Base-by-base conservation (phyloP, 768 basidiomycete genomes). In the Chiua virens region DNA sequence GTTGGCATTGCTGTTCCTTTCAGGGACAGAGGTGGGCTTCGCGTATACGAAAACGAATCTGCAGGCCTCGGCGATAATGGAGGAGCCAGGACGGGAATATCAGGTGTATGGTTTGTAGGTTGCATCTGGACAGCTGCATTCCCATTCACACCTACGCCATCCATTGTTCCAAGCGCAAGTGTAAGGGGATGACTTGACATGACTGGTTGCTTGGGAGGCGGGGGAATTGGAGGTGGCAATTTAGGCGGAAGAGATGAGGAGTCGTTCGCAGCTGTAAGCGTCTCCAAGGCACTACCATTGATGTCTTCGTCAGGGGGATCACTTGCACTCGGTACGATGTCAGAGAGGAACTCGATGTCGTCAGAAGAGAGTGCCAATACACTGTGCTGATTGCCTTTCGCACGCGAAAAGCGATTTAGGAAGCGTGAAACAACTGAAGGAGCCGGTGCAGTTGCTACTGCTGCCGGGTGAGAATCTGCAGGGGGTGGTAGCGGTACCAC, bases 361-460 rank as follows among this genome's bases (percentile, higher is more conserved):
- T 89, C 84, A 2, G 80, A 74, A 15, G 89, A 89, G 17, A 95
- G 75, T 13, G 89, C 79, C 30, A 94, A 66, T 27, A 87, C 83
- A 45, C 76, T 77, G 42, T 74, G 74, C 28, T 71, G 69, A 42
- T 72, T 50, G 23, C 63, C 54, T 42, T 71, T 75, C 23, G 69
- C 68, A 20, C 82, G 79, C 8, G 83, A 84, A 66, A 95, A 89
- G 42, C 89, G 81, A 44, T 79, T 82, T 42, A 93, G 75, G 65
- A 95, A 94, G 5, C 92, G 82, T 11, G 91, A 90, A 28, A 94
- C 88, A 8, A 82, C 89, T 0, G 92, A 90, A 25, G 81, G 74
- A 14, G 77, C 64, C 5, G 74, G 61, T 39, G 45, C 13, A 8
- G 54, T 37, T 39, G 48, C 36, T 18, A 39, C 32, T 32, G 42